These are phyloP conservation scores for Francoa sonchifolia DNA, from an alignment of 441 rosid genomes.

Conservation along the genomic window DNA sequence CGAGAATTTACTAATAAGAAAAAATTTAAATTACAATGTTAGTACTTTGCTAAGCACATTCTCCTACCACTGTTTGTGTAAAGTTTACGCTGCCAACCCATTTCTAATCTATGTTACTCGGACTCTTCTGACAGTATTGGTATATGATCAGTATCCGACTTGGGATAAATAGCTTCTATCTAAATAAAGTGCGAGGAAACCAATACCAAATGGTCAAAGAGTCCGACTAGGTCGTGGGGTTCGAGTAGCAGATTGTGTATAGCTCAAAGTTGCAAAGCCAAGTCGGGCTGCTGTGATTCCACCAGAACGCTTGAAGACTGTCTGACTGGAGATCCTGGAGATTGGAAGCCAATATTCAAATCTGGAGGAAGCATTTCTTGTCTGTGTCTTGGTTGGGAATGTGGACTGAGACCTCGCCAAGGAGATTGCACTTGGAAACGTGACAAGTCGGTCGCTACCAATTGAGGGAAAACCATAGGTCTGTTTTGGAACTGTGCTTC, in stretches of 20 bases:
- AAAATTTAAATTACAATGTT: no score
- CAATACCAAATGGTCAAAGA: background rate
- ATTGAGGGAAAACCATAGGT: slow-evolving; percentile 44
- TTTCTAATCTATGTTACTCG: no score
- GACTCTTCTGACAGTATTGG: no score
- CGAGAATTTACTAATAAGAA: no score
- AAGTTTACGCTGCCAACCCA: no score
- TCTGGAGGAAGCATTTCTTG: slow-evolving; percentile 74
- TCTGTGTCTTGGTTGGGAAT: slow-evolving; percentile 43
- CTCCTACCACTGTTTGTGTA: no score
- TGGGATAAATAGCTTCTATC: no score
- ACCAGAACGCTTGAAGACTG: slow-evolving; percentile 60
- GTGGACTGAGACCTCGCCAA: slow-evolving; percentile 50
- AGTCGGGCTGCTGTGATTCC: slow-evolving; percentile 86
- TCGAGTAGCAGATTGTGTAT: no score
- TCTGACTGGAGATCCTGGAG: slow-evolving; percentile 74
- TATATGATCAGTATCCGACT: no score
- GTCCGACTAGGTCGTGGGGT: no score
- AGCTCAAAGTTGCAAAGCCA: slow-evolving; percentile 68
- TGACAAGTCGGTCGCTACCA: slow-evolving; percentile 40
- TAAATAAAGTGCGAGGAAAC: no score
- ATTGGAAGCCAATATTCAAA: slow-evolving; percentile 76
- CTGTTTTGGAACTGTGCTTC: slow-evolving; percentile 44
- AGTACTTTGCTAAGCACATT: no score
- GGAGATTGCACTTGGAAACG: slow-evolving; percentile 50